A percentile compares a stretch with the other conserved stretches of the same genome.
phyloP scores from a whole-genome alignment of 352 stramenopile species.

The Phytophthora ramorum region DNA sequence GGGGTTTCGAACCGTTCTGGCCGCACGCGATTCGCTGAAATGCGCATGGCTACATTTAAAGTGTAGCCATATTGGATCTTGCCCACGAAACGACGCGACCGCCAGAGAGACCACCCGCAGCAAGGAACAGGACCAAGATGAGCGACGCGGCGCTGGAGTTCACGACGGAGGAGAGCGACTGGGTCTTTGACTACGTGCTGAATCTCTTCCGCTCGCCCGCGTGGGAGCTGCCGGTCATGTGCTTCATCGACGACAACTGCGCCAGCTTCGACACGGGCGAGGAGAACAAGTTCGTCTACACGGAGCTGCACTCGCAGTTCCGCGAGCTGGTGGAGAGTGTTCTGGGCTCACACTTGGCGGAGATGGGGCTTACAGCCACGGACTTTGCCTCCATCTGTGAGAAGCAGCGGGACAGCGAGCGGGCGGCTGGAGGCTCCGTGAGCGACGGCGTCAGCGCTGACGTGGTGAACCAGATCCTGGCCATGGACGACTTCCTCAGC shows the following conservation, averaged over 20 bases:
- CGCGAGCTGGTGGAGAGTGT: conserved; percentile 81
- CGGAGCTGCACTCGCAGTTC: conserved; percentile 86
- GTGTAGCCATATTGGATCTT: conserved; percentile 26
- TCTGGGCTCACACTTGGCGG: conserved; percentile 78
- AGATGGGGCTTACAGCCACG: conserved; percentile 85
- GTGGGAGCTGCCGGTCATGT: conserved; percentile 90
- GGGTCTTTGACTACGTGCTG: conserved; percentile 91
- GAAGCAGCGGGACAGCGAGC: conserved; percentile 58
- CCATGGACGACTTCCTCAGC: conserved; percentile 91
- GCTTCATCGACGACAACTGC: conserved; percentile 92
- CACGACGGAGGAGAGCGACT: conserved; percentile 75
- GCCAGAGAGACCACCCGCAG: background rate
- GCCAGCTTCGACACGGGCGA: conserved; percentile 89
- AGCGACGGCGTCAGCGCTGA: conserved; percentile 58
- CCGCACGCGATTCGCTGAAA: background rate
- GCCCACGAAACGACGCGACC: conserved; percentile 38
- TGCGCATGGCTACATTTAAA: background rate
- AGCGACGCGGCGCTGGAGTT: conserved; percentile 37
- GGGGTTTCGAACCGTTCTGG: background rate
- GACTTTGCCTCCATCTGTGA: conserved; percentile 88
- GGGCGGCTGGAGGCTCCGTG: conserved; percentile 22
- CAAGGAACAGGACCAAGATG: conserved; percentile 1
- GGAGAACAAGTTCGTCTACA: conserved; percentile 92
- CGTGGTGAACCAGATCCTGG: conserved; percentile 89
- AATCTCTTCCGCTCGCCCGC: conserved; percentile 88